phyloP scores from a whole-genome alignment of 2,329 filamentous ascomycete species.

The Cordyceps farinosa region DNA sequence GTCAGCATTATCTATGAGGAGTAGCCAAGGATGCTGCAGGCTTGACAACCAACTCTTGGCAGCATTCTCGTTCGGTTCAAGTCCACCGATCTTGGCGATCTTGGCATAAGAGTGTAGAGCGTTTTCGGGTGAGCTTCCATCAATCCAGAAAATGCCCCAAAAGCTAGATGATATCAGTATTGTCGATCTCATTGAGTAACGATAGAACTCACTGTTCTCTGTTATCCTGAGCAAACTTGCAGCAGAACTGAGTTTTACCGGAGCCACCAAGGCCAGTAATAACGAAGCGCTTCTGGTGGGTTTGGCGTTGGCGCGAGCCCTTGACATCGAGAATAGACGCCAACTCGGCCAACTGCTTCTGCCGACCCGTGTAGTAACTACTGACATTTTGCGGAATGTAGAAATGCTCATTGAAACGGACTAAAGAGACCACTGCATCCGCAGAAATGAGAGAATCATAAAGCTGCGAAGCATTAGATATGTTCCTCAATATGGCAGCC shows the following conservation, averaged over 20 bases:
- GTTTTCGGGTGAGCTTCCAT: conserved; percentile 12
- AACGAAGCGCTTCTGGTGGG: conserved; percentile 16
- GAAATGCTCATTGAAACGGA: conserved; percentile 6
- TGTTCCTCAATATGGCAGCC: neutral
- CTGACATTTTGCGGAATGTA: conserved; percentile 3
- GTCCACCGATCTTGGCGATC: conserved; percentile 11
- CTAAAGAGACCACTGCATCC: neutral
- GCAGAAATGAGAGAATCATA: conserved; percentile 1
- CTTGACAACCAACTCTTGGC: conserved; percentile 15
- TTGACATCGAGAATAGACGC: neutral
- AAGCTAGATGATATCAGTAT: neutral
- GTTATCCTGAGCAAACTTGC: conserved; percentile 18
- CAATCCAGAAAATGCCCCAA: conserved; percentile 18
- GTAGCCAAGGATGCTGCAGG: conserved; percentile 6
- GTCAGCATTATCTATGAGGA: conserved; percentile 19
- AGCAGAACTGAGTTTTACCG: conserved; percentile 18
- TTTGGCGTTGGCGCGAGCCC: conserved; percentile 1
- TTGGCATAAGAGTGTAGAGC: conserved; percentile 1
- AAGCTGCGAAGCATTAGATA: neutral
- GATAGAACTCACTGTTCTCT: neutral
- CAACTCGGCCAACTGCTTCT: neutral
- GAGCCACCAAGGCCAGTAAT: conserved; percentile 16
- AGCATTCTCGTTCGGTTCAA: conserved; percentile 10
- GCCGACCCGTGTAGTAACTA: conserved; percentile 4
- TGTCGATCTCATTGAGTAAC: neutral